Evolutionary conservation across 1,284 basidiomycete species (phyloP).

Genomic region (Limonomyces culmigenus): DNA sequence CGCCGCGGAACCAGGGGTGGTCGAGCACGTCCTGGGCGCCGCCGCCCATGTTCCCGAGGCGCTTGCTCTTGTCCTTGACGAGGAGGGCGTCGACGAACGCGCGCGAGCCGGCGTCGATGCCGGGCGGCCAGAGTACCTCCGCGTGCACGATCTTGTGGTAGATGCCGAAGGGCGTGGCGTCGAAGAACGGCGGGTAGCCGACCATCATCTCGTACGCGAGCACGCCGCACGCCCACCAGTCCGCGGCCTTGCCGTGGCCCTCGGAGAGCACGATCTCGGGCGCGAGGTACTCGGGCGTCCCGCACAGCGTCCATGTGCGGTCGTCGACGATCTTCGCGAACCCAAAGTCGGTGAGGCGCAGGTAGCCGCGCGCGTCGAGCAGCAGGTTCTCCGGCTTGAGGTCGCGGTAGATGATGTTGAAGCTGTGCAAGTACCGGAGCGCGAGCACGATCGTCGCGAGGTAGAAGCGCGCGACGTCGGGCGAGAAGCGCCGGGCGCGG

Average conservation of each 20-base stretch:
- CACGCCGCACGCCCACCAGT: constrained; percentile 97
- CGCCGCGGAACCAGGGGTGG: constrained; percentile 94
- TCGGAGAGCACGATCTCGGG: constrained; percentile 83
- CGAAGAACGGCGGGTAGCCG: constrained; percentile 61
- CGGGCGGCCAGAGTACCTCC: constrained; percentile 78
- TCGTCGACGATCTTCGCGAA: constrained; percentile 88
- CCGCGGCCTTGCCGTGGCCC: constrained; percentile 94
- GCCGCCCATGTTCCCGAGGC: constrained; percentile 83
- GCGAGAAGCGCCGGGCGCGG: constrained; percentile 89
- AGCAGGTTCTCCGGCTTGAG: constrained; percentile 97
- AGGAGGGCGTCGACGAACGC: constrained; percentile 86
- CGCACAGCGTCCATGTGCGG: constrained; percentile 95
- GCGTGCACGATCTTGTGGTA: constrained; percentile 68
- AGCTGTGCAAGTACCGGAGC: constrained; percentile 80
- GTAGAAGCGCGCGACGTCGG: constrained; percentile 98
- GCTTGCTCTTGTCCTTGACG: constrained; percentile 79
- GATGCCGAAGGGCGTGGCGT: constrained; percentile 28
- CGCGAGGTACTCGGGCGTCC: constrained; percentile 92
- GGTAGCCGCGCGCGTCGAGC: constrained; percentile 85
- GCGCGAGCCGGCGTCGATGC: constrained; percentile 72
- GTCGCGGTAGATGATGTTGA: constrained; percentile 94
- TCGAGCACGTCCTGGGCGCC: constrained; percentile 94
- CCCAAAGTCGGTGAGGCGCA: constrained; percentile 97
- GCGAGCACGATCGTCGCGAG: constrained; percentile 95
- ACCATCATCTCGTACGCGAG: constrained; percentile 96